These are phyloP conservation scores for Erysimum pusillum DNA, from an alignment of 441 rosid species.

Conservation along the genomic window DNA sequence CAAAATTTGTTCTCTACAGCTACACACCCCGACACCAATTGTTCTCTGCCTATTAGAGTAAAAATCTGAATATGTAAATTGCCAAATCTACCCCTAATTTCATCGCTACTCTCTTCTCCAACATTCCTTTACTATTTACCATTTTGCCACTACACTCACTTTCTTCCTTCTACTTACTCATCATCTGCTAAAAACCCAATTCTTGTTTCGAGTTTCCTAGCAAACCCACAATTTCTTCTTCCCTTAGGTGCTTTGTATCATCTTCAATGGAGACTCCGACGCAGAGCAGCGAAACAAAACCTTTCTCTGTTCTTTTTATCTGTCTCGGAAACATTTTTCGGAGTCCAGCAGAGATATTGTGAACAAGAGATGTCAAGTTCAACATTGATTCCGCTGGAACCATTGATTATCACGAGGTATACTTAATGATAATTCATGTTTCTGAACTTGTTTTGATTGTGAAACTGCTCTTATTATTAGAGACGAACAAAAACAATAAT, in stretches of 20 bases:
- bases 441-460: no score
- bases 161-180: constrained; percentile 26
- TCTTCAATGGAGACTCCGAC: constrained; percentile 65
- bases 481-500: neutral
- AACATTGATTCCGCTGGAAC: constrained; percentile 93
- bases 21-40: no score
- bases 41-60: no score
- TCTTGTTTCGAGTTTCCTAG: constrained; percentile 7
- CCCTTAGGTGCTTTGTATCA: constrained; percentile 39
- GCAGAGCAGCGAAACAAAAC: constrained; percentile 55
- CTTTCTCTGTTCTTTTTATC: constrained; percentile 82
- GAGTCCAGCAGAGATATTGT: constrained; percentile 90
- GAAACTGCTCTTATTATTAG: neutral
- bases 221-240: constrained; percentile 37
- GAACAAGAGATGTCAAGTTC: constrained; percentile 73
- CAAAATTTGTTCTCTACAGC: no score
- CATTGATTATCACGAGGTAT: constrained; percentile 75
- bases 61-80: no score
- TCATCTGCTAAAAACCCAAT: constrained; percentile 40
- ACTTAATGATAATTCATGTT: no score
- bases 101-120: no score
- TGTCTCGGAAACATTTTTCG: constrained; percentile 93
- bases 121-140: constrained; percentile 54
- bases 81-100: no score
- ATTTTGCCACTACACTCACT: constrained; percentile 52